Evolutionary conservation across 2,329 filamentous ascomycete species (phyloP).

Genomic region (Raffaelea ambrosiae): DNA sequence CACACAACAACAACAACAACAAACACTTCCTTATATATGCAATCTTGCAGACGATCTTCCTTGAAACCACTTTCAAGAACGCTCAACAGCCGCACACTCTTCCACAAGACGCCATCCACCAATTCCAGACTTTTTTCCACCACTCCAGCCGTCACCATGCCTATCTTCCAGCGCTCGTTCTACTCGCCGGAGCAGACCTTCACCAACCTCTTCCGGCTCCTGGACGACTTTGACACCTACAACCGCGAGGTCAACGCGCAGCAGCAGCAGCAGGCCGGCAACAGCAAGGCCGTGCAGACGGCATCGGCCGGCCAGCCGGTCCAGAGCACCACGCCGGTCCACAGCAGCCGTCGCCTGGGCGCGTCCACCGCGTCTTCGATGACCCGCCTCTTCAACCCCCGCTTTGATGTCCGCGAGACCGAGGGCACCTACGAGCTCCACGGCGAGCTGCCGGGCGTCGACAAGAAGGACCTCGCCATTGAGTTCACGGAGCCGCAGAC

Average conservation of each 20-base stretch:
- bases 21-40: constrained; percentile 10
- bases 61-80: not conserved
- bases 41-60: not conserved
- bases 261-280: constrained; percentile 1
- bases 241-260: constrained; percentile 25
- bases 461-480: constrained; percentile 65
- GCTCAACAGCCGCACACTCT: too few relatives aligned
- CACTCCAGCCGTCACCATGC: constrained; percentile 37
- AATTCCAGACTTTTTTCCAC: constrained; percentile 8
- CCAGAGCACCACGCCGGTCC: constrained; percentile 15
- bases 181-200: constrained; percentile 17
- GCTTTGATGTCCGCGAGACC: constrained; percentile 70
- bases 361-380: constrained; percentile 15
- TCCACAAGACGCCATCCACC: not conserved
- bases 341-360: constrained; percentile 26
- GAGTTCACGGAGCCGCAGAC: constrained; percentile 74
- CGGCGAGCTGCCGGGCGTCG: constrained; percentile 69
- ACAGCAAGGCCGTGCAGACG: not conserved
- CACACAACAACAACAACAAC: not conserved
- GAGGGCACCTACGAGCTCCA: constrained; percentile 64
- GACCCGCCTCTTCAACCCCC: constrained; percentile 52
- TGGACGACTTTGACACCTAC: constrained; percentile 56
- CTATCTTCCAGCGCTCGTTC: constrained; percentile 47
- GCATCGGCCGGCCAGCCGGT: not conserved
- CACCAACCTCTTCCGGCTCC: constrained; percentile 48